Base-by-base conservation (phyloP, 2,329 filamentous ascomycete species). In the Macroventuria anomochaeta region DNA sequence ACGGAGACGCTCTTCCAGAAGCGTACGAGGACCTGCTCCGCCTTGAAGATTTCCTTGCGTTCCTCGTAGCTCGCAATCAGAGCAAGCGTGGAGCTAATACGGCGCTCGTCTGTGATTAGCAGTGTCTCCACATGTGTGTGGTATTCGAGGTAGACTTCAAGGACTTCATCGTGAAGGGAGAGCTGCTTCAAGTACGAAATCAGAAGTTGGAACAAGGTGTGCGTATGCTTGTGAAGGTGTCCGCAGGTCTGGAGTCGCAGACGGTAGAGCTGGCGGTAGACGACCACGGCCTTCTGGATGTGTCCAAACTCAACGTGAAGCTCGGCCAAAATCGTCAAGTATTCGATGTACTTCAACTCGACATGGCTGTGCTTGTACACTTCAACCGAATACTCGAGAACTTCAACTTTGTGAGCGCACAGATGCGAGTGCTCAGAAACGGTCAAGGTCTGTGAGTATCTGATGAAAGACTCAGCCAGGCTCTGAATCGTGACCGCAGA, bases 1-100 rank as follows among this genome's bases (percentile, higher is more conserved):
- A 54, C 29, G 0, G 60, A 63, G 10, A 63, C 58, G 17, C 44
- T 50, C 48, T 59, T 58, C 62, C 62, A 65, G 52, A 59, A 65
- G n/a, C 57, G 56, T 8, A 68, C 60, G 11, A 67, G 53, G 10
- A 63, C 52, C 40, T 67, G 59, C 46, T 68, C 65, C 17, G 65
- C 65, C 10, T 50, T 57, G 55, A 59, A 59, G n/a, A 67, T 21
- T 37, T 68, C 62, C 23, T 63, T 54, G 15, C 62, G 57, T 50
- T 67, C 62, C 34, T 68, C 65, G 46, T 63, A 68, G 29, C 61
- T 60, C 29, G 55, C 28, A 23, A 63, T 40, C 11, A 65, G 42
- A 13, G 43, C 34, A n/a, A 65, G 23, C 4, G 59, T 62, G 3
- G 55, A 60, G 18, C 55, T 42, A 31, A 65, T 61, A 21, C 62